Conservation (phyloP, 2,329 filamentous ascomycete genomes). For the Neopestalotiopsis clavispora region DNA sequence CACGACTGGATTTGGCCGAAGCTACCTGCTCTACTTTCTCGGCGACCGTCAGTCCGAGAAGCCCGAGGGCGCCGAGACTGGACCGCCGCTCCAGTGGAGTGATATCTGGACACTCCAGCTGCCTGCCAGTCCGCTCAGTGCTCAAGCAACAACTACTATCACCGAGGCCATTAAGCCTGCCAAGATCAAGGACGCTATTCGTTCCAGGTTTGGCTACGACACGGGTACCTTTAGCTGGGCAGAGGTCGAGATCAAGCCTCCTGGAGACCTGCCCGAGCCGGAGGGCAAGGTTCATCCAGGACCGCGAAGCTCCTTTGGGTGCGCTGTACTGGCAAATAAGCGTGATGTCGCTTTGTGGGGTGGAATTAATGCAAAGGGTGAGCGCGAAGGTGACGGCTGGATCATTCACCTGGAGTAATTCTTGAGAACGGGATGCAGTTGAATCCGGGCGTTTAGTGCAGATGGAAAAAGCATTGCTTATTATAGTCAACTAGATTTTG, state of each 20-base stretch:
- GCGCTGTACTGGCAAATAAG: slow-evolving; percentile 47
- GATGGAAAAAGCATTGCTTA: background rate
- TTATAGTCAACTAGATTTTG: background rate
- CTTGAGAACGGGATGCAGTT: background rate
- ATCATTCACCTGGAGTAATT: slow-evolving; percentile 32
- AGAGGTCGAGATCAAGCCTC: slow-evolving; percentile 51
- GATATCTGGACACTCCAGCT: slow-evolving; percentile 61
- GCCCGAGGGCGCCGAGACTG: slow-evolving; percentile 23
- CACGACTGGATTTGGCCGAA: slow-evolving; percentile 55
- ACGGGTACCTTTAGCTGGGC: slow-evolving; percentile 55
- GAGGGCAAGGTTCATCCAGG: slow-evolving; percentile 47
- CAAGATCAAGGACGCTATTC: slow-evolving; percentile 53
- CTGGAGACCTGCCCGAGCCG: slow-evolving; percentile 44
- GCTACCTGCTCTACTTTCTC: slow-evolving; percentile 56
- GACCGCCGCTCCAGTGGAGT: slow-evolving; percentile 31
- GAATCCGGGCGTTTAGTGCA: background rate
- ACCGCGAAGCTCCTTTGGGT: slow-evolving; percentile 45
- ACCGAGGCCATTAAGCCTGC: slow-evolving; percentile 48
- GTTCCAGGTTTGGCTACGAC: slow-evolving; percentile 45
- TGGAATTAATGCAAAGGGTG: slow-evolving; percentile 49
- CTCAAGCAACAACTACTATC: slow-evolving; percentile 26
- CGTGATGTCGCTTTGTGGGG: slow-evolving; percentile 58
- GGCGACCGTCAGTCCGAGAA: slow-evolving; percentile 36
- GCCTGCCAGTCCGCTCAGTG: slow-evolving; percentile 37
- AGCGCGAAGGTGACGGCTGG: slow-evolving; percentile 45